Percentiles rank a stretch among this genome's conserved stretches.
Conservation (phyloP, 2,329 filamentous ascomycete species). For the Apiospora arundinis region DNA sequence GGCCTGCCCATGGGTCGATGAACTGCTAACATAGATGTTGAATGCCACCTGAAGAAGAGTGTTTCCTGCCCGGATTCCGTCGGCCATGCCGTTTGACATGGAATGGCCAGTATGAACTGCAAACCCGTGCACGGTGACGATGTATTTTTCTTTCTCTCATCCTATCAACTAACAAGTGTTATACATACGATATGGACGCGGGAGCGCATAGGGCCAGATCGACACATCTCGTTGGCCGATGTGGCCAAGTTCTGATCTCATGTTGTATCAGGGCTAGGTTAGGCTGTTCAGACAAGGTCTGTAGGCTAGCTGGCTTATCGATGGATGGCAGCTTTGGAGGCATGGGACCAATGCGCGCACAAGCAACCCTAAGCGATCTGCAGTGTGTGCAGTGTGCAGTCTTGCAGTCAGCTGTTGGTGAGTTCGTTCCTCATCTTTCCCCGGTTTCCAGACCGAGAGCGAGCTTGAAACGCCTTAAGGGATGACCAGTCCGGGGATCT, state of each 20-base stretch:
- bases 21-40: background rate
- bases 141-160: background rate
- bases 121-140: background rate
- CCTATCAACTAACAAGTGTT: background rate
- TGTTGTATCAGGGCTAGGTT: background rate
- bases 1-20: background rate
- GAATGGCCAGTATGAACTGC: background rate
- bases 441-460: background rate
- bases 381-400: background rate
- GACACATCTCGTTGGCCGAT: background rate
- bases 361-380: background rate
- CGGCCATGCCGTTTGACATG: background rate
- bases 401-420: background rate
- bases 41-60: background rate
- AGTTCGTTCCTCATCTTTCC: constrained; percentile 3
- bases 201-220: background rate
- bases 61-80: background rate
- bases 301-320: background rate
- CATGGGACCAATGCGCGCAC: background rate
- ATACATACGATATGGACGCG: background rate
- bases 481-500: background rate
- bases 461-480: background rate
- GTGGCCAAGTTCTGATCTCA: background rate
- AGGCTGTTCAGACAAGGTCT: background rate
- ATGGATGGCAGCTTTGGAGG: background rate